A percentile compares a stretch with the other conserved stretches of the same genome.
Conservation (phyloP, 2,329 filamentous ascomycete species). For the Arthrinium phaeospermum region DNA sequence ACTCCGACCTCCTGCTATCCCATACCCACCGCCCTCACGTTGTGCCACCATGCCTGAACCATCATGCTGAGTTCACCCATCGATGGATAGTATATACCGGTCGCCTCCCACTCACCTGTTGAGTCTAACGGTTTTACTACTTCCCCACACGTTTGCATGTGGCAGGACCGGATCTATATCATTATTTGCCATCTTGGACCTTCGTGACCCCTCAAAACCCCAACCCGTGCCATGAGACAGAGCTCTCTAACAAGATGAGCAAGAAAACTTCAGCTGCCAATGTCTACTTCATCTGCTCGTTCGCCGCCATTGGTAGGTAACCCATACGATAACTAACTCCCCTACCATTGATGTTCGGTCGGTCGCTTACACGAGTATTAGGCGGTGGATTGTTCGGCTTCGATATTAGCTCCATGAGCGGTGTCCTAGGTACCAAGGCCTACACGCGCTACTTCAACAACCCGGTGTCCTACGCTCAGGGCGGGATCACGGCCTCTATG, state of each 20-base stretch:
- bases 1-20: not conserved
- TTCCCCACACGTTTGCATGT: not conserved
- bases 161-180: not conserved
- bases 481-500: constrained; percentile 76
- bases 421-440: constrained; percentile 67
- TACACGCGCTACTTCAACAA: constrained; percentile 78
- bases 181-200: not conserved
- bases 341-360: not conserved
- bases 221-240: not conserved
- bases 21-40: not conserved
- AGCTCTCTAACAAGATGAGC: constrained; percentile 18
- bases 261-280: constrained; percentile 53
- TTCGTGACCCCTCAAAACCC: not conserved
- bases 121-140: not conserved
- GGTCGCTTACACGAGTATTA: constrained; percentile 33
- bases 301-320: constrained; percentile 64
- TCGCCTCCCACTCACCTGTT: not conserved
- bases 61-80: not conserved
- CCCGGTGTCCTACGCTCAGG: constrained; percentile 62
- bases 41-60: not conserved
- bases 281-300: constrained; percentile 65
- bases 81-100: constrained; percentile 4
- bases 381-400: constrained; percentile 79
- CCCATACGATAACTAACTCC: constrained; percentile 19
- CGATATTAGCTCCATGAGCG: constrained; percentile 78